phyloP scores from a whole-genome alignment of 2,329 filamentous ascomycete species.

The Aureobasidium sp. region DNA sequence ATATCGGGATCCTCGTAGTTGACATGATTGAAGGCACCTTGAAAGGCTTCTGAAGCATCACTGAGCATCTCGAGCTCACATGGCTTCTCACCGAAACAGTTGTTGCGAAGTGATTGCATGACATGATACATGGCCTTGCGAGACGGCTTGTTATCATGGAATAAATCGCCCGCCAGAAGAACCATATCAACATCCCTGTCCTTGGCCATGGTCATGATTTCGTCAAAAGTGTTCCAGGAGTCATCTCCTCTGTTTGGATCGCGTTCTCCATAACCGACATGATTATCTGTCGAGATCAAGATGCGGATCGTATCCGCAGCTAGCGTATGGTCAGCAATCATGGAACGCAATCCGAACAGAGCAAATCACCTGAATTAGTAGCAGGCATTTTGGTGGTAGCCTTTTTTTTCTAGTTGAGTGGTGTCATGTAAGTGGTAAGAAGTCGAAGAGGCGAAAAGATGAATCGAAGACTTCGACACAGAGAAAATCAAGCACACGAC shows the following conservation, averaged over 20 bases:
- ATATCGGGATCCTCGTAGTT: conserved; percentile 98
- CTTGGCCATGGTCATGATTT: conserved; percentile 83
- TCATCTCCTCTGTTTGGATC: conserved; percentile 93
- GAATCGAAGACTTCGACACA: neutral
- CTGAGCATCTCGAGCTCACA: conserved; percentile 93
- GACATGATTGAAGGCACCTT: conserved; percentile 80
- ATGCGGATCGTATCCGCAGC: conserved; percentile 84
- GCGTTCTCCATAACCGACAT: conserved; percentile 93
- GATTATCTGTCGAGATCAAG: conserved; percentile 89
- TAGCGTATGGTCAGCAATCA: conserved; percentile 22
- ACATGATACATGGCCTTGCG: conserved; percentile 95
- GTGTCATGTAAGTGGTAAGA: conserved; percentile 1
- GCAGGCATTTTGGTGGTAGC: conserved; percentile 10
- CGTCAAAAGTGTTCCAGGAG: conserved; percentile 93
- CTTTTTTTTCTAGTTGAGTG: neutral
- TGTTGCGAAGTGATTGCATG: conserved; percentile 87
- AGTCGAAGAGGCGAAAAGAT: neutral
- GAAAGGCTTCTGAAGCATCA: conserved; percentile 85
- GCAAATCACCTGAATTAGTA: neutral
- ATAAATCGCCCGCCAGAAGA: conserved; percentile 85
- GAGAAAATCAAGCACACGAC: neutral
- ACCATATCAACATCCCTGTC: conserved; percentile 96
- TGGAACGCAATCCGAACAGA: neutral
- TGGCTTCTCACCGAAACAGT: conserved; percentile 90
- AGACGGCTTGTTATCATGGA: conserved; percentile 97